These are phyloP conservation scores for Chaetomium sp. DNA, from an alignment of 2,329 filamentous ascomycete genomes.

Conservation along the genomic window DNA sequence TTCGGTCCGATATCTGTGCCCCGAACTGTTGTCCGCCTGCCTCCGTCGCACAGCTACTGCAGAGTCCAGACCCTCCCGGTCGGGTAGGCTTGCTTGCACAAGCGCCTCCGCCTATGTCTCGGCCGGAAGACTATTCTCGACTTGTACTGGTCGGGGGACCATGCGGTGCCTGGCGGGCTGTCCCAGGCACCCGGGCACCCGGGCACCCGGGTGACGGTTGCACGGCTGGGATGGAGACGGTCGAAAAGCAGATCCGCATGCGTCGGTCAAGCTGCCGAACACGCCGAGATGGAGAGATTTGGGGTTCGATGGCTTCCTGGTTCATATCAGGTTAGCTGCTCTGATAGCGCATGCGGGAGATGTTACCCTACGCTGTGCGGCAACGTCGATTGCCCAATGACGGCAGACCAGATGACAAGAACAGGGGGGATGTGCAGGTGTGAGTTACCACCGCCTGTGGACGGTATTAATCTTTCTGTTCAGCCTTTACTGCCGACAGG, in stretches of 20 bases:
- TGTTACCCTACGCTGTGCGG: slow-evolving; percentile 20
- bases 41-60: neutral
- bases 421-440: neutral
- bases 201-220: slow-evolving; percentile 4
- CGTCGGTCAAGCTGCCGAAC: slow-evolving; percentile 3
- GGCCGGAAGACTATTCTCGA: slow-evolving; percentile 12
- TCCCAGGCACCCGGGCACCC: slow-evolving; percentile 5
- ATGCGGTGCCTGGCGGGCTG: neutral
- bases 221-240: neutral
- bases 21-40: slow-evolving; percentile 8
- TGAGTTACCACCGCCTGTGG: neutral
- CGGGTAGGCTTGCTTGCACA: neutral
- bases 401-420: neutral
- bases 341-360: slow-evolving; percentile 18
- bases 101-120: neutral
- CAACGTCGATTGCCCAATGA: slow-evolving; percentile 12
- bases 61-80: slow-evolving; percentile 3
- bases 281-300: slow-evolving; percentile 1
- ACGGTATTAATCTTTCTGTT: slow-evolving; percentile 4
- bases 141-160: neutral
- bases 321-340: neutral
- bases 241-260: neutral
- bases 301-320: slow-evolving; percentile 2
- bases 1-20: slow-evolving; percentile 20
- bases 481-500: slow-evolving; percentile 14